phyloP scores from a whole-genome alignment of 768 basidiomycete species.

The Rhizopogon roseolus region DNA sequence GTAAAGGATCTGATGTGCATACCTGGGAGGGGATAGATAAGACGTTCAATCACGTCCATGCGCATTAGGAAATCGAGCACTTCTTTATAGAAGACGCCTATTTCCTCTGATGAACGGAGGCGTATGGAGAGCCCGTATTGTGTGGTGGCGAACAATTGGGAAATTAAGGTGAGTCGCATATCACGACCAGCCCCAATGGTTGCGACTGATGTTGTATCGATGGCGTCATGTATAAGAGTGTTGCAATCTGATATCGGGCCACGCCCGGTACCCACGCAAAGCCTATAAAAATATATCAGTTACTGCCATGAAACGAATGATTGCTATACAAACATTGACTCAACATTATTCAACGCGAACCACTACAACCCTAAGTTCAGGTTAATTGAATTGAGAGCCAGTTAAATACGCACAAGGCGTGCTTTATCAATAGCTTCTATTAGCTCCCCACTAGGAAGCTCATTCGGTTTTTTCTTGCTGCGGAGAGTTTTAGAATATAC shows the following conservation, averaged over 20 bases:
- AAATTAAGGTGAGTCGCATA: slow-evolving; percentile 31
- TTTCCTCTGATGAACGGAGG: slow-evolving; percentile 19
- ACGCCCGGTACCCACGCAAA: slow-evolving; percentile 39
- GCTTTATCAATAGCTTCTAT: slow-evolving; percentile 30
- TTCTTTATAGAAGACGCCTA: slow-evolving; percentile 30
- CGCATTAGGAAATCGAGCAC: slow-evolving; percentile 25
- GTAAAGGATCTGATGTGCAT: slow-evolving; percentile 3
- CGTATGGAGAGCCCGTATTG: slow-evolving; percentile 28
- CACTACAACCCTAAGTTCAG: slow-evolving; percentile 23
- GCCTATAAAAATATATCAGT: slow-evolving; percentile 20
- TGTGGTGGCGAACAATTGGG: slow-evolving; percentile 30
- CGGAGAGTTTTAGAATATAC: slow-evolving; percentile 26
- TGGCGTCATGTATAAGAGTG: slow-evolving; percentile 23
- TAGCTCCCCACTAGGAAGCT: slow-evolving; percentile 24
- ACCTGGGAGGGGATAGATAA: slow-evolving; percentile 35
- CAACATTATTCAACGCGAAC: slow-evolving; percentile 33
- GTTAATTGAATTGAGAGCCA: slow-evolving; percentile 12
- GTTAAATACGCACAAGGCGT: slow-evolving; percentile 29
- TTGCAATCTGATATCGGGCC: slow-evolving; percentile 32
- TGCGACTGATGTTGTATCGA: slow-evolving; percentile 21
- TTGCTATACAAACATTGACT: slow-evolving; percentile 30
- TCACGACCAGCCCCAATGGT: slow-evolving; percentile 24
- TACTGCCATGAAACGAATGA: neutral
- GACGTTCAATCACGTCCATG: slow-evolving; percentile 32
- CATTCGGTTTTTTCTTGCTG: slow-evolving; percentile 20